These are phyloP conservation scores for Sarcodon aspratus DNA, from an alignment of 768 basidiomycete species.

Conservation along the genomic window DNA sequence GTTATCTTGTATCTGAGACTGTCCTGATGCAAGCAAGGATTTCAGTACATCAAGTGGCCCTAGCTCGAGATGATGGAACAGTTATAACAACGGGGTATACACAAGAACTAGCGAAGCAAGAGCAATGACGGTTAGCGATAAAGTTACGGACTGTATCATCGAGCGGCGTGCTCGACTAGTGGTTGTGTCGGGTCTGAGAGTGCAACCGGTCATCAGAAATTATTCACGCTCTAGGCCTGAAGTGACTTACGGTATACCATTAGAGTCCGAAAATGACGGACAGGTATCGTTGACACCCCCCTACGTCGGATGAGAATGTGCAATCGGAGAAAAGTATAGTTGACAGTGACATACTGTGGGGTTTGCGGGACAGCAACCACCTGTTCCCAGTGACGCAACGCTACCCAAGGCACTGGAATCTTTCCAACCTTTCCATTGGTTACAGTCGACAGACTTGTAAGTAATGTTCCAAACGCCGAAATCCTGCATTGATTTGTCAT, in stretches of 20 bases:
- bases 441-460: slow-evolving; percentile 55
- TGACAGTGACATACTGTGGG: slow-evolving; percentile 34
- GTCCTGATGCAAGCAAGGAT: no score
- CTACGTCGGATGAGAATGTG: slow-evolving; percentile 14
- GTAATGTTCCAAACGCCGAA: slow-evolving; percentile 83
- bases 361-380: slow-evolving; percentile 65
- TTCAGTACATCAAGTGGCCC: no score
- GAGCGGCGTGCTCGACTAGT: background rate
- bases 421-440: slow-evolving; percentile 51
- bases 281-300: slow-evolving; percentile 23
- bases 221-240: no score
- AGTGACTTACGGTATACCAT: slow-evolving; percentile 13
- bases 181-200: slow-evolving; percentile 9
- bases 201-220: background rate
- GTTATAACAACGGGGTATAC: no score
- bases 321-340: background rate
- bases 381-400: slow-evolving; percentile 39
- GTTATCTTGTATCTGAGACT: no score
- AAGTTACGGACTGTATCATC: no score
- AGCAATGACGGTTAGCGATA: no score
- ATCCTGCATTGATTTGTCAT: slow-evolving; percentile 31
- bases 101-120: no score
- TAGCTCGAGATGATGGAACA: no score
- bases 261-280: slow-evolving; percentile 13
- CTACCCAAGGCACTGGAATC: slow-evolving; percentile 57